Conservation (phyloP, 257 asterid species). For the Gentiana macrophylla region DNA sequence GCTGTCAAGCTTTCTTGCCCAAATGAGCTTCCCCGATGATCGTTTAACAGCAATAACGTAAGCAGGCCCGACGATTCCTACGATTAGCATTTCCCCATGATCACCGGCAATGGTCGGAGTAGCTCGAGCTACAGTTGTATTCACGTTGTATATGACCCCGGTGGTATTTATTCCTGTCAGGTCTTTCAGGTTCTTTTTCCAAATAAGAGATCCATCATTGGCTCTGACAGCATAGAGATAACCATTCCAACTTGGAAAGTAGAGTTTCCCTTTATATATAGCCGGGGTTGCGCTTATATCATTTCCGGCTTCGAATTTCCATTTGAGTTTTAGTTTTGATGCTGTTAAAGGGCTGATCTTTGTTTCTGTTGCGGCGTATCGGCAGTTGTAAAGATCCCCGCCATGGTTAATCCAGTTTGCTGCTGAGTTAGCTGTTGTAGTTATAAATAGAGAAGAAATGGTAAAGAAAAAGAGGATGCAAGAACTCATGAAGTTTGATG, state of each 20-base stretch:
- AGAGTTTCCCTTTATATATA: background rate
- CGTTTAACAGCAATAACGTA: constrained; percentile 10
- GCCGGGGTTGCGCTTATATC: constrained; percentile 36
- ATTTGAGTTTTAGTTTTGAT: constrained; percentile 19
- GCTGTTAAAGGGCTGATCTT: constrained; percentile 12
- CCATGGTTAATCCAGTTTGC: constrained; percentile 45
- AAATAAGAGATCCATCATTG: constrained; percentile 13
- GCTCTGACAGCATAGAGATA: constrained; percentile 34
- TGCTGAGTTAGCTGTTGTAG: too few species aligned
- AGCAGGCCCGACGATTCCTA: too few species aligned
- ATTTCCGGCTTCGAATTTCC: constrained; percentile 37
- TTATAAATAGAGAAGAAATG: too few species aligned
- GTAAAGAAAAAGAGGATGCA: too few species aligned
- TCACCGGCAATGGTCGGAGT: constrained; percentile 37
- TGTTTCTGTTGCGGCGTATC: constrained; percentile 24
- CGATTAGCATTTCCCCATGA: constrained; percentile 20
- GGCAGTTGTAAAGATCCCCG: constrained; percentile 35
- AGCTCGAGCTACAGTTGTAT: constrained; percentile 15
- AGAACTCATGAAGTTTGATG: too few species aligned
- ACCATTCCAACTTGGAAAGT: constrained; percentile 21
- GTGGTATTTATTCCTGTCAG: too few species aligned
- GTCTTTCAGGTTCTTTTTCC: too few species aligned
- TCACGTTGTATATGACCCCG: too few species aligned
- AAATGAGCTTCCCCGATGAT: constrained; percentile 30
- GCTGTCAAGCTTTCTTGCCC: constrained; percentile 34